A percentile compares a stretch with the other conserved stretches of the same genome.
phyloP scores from a whole-genome alignment of 352 stramenopile species.

The Phytopythium oedochilum region DNA sequence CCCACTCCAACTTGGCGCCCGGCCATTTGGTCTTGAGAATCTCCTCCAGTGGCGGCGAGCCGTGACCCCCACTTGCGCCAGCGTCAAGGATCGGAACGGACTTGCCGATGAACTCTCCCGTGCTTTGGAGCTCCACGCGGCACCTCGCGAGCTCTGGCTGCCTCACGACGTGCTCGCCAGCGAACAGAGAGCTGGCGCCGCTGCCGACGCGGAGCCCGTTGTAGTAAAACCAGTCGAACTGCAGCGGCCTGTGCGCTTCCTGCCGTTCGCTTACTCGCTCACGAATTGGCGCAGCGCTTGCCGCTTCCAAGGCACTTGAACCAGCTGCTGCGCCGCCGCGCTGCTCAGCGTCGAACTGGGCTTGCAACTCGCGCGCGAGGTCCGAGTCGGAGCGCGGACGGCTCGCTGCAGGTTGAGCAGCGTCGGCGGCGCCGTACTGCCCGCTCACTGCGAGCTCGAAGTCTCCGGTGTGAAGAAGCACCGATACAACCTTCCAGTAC shows the following conservation, averaged over 20 bases:
- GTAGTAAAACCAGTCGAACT: conserved; percentile 37
- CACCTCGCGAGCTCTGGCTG: conserved; percentile 42
- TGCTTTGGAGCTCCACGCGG: conserved; percentile 26
- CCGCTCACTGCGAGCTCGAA: conserved; percentile 61
- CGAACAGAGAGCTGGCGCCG: background rate
- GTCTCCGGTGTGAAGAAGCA: conserved; percentile 68
- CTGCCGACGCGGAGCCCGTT: conserved; percentile 12
- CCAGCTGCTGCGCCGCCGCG: background rate
- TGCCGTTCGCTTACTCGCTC: background rate
- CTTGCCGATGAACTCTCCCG: conserved; percentile 54
- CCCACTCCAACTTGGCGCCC: conserved; percentile 44
- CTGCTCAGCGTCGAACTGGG: conserved; percentile 66
- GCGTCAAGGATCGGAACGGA: conserved; percentile 53
- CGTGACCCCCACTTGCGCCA: conserved; percentile 34
- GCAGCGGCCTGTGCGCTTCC: conserved; percentile 2
- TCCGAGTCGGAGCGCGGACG: conserved; percentile 64
- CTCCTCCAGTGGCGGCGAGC: conserved; percentile 56
- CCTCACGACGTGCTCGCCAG: background rate
- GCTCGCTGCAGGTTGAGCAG: background rate
- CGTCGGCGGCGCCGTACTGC: conserved; percentile 19
- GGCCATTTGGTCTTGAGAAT: conserved; percentile 79
- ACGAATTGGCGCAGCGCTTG: background rate
- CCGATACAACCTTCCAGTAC: conserved; percentile 86
- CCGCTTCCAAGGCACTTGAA: background rate
- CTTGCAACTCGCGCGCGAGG: conserved; percentile 61